Base-by-base conservation (phyloP, 2,329 filamentous ascomycete species). In the Sclerotinia glacialis region DNA sequence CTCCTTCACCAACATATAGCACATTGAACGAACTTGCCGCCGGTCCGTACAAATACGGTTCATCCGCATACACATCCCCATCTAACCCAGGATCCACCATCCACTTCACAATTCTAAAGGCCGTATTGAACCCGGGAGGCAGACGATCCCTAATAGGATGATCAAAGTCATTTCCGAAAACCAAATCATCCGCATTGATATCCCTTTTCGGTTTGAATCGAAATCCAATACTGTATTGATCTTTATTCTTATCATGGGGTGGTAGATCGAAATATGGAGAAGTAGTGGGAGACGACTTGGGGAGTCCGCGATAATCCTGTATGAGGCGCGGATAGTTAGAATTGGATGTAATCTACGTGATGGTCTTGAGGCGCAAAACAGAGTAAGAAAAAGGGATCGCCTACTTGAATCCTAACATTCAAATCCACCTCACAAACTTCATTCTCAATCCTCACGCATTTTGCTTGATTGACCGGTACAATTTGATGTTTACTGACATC, bases 131-230 rank as follows among this genome's bases (percentile, higher is more conserved):
- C 0, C 94, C 93, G 0, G 92, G 91, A 0, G 95, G 94, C 2
- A 99, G 82, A 21, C 88, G 86, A 76, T 97, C 90, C 40, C 92
- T 86, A 72, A 99, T 95, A 0, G 95, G 92, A 61, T 90, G 86
- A 75, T 97, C 93, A 76, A 98, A 97, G 81, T 97, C 93, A 77
- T 98, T 98, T 52, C 94, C 95, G 73, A 97, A 97, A 64, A 97
- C 87, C 3, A 99, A 82, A 69, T 96, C 88, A 46, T 77, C 69
- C 18, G 69, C 72, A 65, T 56, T 69, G 65, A 71, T 71, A 70
- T 67, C 56, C 11, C 44, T 58, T 73, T 90, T 91, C n/a, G 90
- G 91, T 0, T 85, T 87, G 77, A 97, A 91, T 55, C 86, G 84
- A 75, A 97, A 89, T 42, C 86, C 83, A 73, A 98, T 92, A 73